Conservation (phyloP, 495 filamentous ascomycete species). For the Penicillium crystallinum region DNA sequence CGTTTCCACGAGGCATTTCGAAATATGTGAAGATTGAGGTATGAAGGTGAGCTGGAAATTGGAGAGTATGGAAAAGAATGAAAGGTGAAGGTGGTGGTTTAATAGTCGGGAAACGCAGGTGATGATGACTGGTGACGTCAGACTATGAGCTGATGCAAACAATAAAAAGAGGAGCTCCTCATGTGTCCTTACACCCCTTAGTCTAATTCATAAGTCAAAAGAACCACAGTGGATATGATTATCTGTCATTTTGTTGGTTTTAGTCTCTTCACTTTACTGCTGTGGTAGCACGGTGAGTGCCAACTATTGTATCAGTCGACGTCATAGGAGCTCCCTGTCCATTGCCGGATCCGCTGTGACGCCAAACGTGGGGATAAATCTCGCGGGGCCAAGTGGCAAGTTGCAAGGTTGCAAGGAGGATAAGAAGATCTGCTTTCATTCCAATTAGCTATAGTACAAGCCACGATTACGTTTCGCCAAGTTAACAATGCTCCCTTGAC, state of each 20-base stretch:
- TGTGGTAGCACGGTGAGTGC: not conserved
- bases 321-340: slow-evolving; percentile 7
- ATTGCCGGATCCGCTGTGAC: slow-evolving; percentile 8
- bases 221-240: slow-evolving; percentile 1
- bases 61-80: slow-evolving; percentile 6
- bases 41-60: slow-evolving; percentile 2
- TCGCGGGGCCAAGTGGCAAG: slow-evolving; percentile 1
- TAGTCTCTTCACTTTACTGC: not conserved
- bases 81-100: slow-evolving; percentile 8
- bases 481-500: slow-evolving; percentile 9
- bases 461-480: slow-evolving; percentile 12
- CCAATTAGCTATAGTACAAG: slow-evolving; percentile 1
- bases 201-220: not conserved
- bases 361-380: slow-evolving; percentile 7
- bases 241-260: not conserved
- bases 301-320: slow-evolving; percentile 7
- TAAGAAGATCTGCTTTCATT: slow-evolving; percentile 2
- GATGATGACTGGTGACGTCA: slow-evolving; percentile 34
- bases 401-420: not conserved
- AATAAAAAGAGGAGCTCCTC: not conserved
- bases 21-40: slow-evolving; percentile 8
- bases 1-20: slow-evolving; percentile 77
- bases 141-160: not conserved
- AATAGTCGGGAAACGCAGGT: slow-evolving; percentile 4
- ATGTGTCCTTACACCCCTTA: not conserved